Percentiles rank a stretch among this genome's conserved stretches.
Conservation (phyloP, 2,329 filamentous ascomycete species). For the Penicillium sp. region DNA sequence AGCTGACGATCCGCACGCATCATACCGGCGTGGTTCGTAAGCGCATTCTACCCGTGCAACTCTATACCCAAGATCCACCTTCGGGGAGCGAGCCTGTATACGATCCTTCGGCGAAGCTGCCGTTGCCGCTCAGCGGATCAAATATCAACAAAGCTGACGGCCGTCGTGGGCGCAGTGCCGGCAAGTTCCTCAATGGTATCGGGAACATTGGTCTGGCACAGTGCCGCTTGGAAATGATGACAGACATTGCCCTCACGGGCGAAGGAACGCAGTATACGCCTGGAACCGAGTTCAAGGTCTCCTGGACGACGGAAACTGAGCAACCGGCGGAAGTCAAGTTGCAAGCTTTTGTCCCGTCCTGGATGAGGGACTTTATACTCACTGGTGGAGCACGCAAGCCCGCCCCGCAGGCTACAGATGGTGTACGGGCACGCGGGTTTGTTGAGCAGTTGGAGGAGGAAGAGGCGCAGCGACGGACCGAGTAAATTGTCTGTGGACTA, state of each 20-base stretch:
- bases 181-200: constrained; percentile 72
- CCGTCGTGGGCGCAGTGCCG: constrained; percentile 61
- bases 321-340: constrained; percentile 49
- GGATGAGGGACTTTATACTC: constrained; percentile 52
- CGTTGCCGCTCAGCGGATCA: constrained; percentile 36
- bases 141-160: constrained; percentile 52
- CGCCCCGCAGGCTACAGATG: constrained; percentile 24
- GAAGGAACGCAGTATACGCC: constrained; percentile 58
- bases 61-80: constrained; percentile 54
- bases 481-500: constrained; percentile 11
- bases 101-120: constrained; percentile 23
- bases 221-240: constrained; percentile 88
- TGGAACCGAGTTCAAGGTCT: constrained; percentile 58
- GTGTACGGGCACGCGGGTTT: constrained; percentile 33
- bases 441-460: constrained; percentile 37
- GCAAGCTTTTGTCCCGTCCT: constrained; percentile 79
- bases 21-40: constrained; percentile 92
- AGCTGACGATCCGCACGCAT: constrained; percentile 90
- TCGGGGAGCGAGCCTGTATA: constrained; percentile 49
- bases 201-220: constrained; percentile 84
- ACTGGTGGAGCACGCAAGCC: constrained; percentile 37
- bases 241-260: constrained; percentile 66
- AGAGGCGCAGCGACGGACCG: constrained; percentile 22
- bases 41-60: constrained; percentile 71
- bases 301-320: constrained; percentile 46